Conservation (phyloP, 805 yeast genomes). For the Sugiyamaella marilandica region DNA sequence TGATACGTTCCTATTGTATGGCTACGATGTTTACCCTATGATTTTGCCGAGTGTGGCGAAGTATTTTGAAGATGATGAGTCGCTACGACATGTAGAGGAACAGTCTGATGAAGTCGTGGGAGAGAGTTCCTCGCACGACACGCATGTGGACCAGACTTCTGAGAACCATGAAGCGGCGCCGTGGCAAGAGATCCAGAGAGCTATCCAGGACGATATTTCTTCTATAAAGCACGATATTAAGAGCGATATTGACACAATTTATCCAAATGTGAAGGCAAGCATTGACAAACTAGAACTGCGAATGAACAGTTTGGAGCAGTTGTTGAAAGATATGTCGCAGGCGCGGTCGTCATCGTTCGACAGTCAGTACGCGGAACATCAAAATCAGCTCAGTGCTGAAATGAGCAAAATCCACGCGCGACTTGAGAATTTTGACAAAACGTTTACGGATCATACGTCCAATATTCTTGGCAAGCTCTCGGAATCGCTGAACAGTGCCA, state of each 20-base stretch:
- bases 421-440: slow-evolving; percentile 19
- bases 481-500: slow-evolving; percentile 24
- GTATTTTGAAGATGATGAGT: background rate
- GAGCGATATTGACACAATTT: background rate
- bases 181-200: background rate
- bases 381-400: slow-evolving; percentile 15
- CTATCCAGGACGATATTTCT: background rate
- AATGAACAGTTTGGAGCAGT: slow-evolving; percentile 13
- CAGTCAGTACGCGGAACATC: slow-evolving; percentile 10
- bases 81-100: background rate
- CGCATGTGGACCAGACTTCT: background rate
- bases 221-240: background rate
- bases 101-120: background rate
- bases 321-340: slow-evolving; percentile 9
- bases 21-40: slow-evolving; percentile 16
- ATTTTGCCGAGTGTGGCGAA: background rate
- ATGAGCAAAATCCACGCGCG: slow-evolving; percentile 15
- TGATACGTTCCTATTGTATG: slow-evolving; percentile 20
- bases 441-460: slow-evolving; percentile 28
- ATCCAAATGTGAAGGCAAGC: background rate
- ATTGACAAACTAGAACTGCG: slow-evolving; percentile 14
- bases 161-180: background rate
- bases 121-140: background rate
- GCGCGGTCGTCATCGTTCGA: slow-evolving; percentile 9
- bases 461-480: slow-evolving; percentile 25